Conservation (phyloP, 345 rosid species). For the Nasturtium officinale region DNA sequence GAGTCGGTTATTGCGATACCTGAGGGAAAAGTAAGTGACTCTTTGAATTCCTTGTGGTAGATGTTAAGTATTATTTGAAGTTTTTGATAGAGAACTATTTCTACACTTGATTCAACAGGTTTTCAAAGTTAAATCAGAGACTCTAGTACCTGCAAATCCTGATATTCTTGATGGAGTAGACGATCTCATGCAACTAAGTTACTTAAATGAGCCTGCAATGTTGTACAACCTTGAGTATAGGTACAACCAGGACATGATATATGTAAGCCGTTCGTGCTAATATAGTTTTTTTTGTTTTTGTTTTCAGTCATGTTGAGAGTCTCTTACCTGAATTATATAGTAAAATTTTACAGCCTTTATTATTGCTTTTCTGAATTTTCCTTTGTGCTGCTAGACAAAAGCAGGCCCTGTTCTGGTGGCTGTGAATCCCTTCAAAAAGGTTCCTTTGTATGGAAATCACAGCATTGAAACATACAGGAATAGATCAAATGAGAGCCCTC, state of each 20-base stretch:
- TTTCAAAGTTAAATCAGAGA: slow-evolving; percentile 60
- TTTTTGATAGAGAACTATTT: background rate
- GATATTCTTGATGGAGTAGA: slow-evolving; percentile 82
- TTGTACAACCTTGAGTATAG: slow-evolving; percentile 81
- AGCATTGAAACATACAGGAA: slow-evolving; percentile 60
- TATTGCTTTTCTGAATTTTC: slow-evolving; percentile 24
- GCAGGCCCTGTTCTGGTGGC: slow-evolving; percentile 89
- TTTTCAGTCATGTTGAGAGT: slow-evolving; percentile 11
- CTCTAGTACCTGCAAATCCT: slow-evolving; percentile 87
- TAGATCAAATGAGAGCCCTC: slow-evolving; percentile 59
- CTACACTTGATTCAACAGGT: slow-evolving; percentile 49
- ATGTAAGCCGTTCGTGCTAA: slow-evolving; percentile 59
- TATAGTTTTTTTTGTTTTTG: background rate
- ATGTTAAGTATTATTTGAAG: slow-evolving; percentile 18
- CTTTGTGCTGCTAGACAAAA: slow-evolving; percentile 61
- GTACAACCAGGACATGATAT: slow-evolving; percentile 71
- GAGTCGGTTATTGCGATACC: slow-evolving; percentile 62
- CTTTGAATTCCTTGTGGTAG: background rate
- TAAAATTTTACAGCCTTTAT: slow-evolving; percentile 3
- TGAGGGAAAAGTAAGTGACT: slow-evolving; percentile 66
- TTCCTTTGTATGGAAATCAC: slow-evolving; percentile 62
- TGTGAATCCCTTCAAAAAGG: slow-evolving; percentile 80
- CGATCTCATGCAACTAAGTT: slow-evolving; percentile 89
- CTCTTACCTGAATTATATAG: slow-evolving; percentile 19
- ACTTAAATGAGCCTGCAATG: slow-evolving; percentile 89